Conservation (phyloP, 83 land plant species). For the Picea abies region DNA sequence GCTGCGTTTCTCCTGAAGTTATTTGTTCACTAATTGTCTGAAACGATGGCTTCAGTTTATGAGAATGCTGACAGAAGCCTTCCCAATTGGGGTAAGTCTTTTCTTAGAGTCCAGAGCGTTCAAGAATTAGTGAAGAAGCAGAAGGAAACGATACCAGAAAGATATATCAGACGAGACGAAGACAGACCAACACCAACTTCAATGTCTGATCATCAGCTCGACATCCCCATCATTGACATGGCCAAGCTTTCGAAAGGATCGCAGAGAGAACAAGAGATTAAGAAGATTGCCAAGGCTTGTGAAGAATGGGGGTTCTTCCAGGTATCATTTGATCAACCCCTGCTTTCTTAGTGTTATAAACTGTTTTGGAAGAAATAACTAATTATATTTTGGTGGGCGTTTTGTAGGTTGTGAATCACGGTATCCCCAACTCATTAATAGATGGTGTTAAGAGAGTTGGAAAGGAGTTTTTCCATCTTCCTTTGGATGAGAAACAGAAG, state of each 20-base stretch:
- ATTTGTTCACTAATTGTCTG: neutral
- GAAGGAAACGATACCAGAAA: neutral
- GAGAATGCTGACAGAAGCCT: neutral
- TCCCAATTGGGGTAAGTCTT: neutral
- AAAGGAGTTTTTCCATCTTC: slow-evolving; percentile 32
- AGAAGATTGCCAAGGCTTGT: slow-evolving; percentile 22
- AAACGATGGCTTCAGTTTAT: neutral
- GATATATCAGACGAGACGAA: neutral
- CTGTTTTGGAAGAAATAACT: neutral
- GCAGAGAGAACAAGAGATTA: slow-evolving; percentile 11
- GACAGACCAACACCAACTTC: neutral
- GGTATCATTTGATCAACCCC: neutral
- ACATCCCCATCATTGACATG: slow-evolving; percentile 19
- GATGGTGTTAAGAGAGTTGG: slow-evolving; percentile 23
- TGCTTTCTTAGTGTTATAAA: neutral
- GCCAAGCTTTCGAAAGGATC: neutral
- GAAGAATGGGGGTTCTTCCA: slow-evolving; percentile 34
- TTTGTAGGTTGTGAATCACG: slow-evolving; percentile 27
- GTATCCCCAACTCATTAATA: slow-evolving; percentile 22
- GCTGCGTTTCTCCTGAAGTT: too few species aligned
- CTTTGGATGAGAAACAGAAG: slow-evolving; percentile 26
- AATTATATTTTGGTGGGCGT: neutral
- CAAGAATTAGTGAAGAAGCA: neutral
- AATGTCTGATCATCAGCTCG: neutral
- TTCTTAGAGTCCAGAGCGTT: neutral